Percentiles rank a stretch among this genome's conserved stretches.
phyloP scores from a whole-genome alignment of 192 early-diverging fungal genomes.

The Geosiphon pyriformis region DNA sequence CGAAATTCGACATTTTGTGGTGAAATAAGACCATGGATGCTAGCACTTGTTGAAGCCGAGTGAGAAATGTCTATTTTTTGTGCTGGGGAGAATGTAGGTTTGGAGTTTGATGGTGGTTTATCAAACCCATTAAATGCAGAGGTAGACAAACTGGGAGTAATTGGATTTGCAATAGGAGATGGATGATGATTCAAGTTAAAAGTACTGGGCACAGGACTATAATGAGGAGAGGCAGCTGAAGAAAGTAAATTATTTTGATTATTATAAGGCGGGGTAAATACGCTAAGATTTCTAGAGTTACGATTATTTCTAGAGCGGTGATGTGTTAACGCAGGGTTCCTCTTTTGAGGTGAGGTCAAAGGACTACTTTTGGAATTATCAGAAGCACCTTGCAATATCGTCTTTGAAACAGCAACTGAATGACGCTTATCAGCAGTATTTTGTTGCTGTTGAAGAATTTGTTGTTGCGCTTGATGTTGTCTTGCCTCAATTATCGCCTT shows the following conservation, averaged over 20 bases:
- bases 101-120: conserved; percentile 15
- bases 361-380: not conserved
- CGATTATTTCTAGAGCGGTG: not conserved
- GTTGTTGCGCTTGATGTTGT: conserved; percentile 32
- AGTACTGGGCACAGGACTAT: not conserved
- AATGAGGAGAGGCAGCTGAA: not conserved
- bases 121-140: too few relatives aligned
- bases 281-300: conserved; percentile 24
- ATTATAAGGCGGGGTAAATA: conserved; percentile 21
- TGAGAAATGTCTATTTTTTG: not conserved
- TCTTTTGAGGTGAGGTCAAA: not conserved
- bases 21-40: conserved; percentile 21
- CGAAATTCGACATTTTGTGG: conserved; percentile 12
- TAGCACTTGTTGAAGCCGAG: conserved; percentile 22
- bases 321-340: not conserved
- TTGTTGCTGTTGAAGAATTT: conserved; percentile 23
- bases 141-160: not conserved
- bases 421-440: conserved; percentile 16
- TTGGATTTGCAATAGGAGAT: conserved; percentile 1
- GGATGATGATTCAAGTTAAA: not conserved
- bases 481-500: conserved; percentile 57
- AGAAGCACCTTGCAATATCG: not conserved
- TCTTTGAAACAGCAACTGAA: not conserved
- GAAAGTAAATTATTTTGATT: not conserved
- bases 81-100: conserved; percentile 11